Conservation (phyloP, 768 basidiomycete species). For the Stropharia rugosoannulata region DNA sequence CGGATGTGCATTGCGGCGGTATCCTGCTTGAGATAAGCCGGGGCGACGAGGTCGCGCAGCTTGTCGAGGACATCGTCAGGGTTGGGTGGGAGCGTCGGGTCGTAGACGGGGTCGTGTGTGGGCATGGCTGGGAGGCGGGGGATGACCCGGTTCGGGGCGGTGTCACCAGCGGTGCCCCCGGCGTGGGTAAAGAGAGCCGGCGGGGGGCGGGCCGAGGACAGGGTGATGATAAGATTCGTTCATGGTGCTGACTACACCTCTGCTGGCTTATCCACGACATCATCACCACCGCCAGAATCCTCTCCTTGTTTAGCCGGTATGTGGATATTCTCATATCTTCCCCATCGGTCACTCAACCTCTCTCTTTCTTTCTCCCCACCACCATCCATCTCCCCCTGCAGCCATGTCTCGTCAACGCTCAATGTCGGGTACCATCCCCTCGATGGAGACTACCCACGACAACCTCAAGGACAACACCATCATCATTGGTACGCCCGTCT, state of each 20-base stretch:
- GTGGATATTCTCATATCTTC: conserved; percentile 11
- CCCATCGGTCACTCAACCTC: conserved; percentile 4
- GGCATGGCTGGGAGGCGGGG: conserved; percentile 12
- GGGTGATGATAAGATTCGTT: conserved; percentile 21
- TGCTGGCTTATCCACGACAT: conserved; percentile 9
- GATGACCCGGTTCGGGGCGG: conserved; percentile 11
- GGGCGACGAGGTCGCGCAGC: conserved; percentile 63
- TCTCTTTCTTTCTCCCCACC: conserved; percentile 13
- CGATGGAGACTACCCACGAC: conserved; percentile 75
- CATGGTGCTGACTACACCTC: conserved; percentile 17
- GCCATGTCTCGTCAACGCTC: conserved; percentile 50
- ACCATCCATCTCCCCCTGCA: conserved; percentile 12
- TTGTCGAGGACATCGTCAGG: conserved; percentile 51
- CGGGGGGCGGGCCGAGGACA: conserved; percentile 24
- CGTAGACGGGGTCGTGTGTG: conserved; percentile 6
- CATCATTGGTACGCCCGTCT: conserved; percentile 68
- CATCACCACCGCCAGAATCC: conserved; percentile 15
- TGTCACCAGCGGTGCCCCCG: conserved; percentile 1
- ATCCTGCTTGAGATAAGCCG: conserved; percentile 42
- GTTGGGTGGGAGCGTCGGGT: conserved; percentile 24
- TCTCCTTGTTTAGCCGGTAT: conserved; percentile 10
- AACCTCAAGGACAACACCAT: conserved; percentile 85
- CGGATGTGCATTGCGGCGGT: conserved; percentile 55
- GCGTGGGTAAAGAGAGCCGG: conserved; percentile 17
- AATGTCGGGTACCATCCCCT: conserved; percentile 83